Base-by-base conservation (phyloP, 768 basidiomycete species). In the Tricholomella constricta region DNA sequence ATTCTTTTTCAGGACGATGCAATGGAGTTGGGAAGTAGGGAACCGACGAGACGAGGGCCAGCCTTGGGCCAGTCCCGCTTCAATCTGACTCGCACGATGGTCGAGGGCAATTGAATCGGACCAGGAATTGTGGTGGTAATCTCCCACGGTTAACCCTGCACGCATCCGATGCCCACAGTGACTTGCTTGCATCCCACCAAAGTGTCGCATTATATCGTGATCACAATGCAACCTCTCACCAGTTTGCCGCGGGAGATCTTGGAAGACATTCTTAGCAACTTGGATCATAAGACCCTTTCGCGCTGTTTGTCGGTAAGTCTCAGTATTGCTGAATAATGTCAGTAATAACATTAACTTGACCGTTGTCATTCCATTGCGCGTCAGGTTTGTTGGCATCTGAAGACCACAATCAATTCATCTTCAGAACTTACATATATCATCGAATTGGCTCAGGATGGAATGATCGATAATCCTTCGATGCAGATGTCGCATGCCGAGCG, bases 361-460 rank as follows among this genome's bases (percentile, higher is more conserved):
- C 22, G 5, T 19, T 19, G 17, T 9, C 42, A 9, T n/a, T 26
- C 7, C 3, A 11, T 27, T 9, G 22, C 27, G n/a, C 26, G 17
- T 8, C 37, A 78, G 69, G 59, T 73, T 60, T 62, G 78, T 65
- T 31, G 66, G 23, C 49, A 64, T 42, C 26, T 69, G 31, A 58
- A 63, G 12, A 49, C 51, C 2, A 55, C 60, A 7, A 55, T 69
- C 8, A 40, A 52, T 1, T 37, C 49, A 12, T 67, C 62, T 9
- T 52, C 62, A 8, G 67, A 76, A 40, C 58, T 78, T 0, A 68
- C 68, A 19, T 78, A 78, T 52, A 58, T 47, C 2, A 67, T 75
- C 47, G 75, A 77, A 45, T 69, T 78, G n/a, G 63, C 51, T 6
- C 59, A 66, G 4, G 68, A 78, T 46, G 74, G 75, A 0, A 66